These are phyloP conservation scores for Isoetes engelmannii DNA, from an alignment of 83 land plant genomes.

Conservation along the genomic window DNA sequence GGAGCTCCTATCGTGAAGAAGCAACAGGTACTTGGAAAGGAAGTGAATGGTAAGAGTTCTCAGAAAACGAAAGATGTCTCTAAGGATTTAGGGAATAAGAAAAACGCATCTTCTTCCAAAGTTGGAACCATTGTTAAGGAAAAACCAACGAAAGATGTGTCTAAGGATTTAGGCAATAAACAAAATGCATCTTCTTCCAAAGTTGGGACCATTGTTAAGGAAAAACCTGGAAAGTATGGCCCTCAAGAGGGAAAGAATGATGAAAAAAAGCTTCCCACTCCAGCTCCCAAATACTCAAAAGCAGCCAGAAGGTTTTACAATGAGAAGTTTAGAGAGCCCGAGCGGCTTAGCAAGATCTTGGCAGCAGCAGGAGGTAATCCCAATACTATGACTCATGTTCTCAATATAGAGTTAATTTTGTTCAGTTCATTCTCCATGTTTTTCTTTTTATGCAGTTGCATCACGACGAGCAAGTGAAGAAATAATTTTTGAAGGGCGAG, in stretches of 20 bases:
- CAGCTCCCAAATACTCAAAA: conserved; percentile 64
- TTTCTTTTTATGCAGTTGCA: conserved; percentile 52
- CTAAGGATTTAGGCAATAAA: neutral
- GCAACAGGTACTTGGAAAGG: neutral
- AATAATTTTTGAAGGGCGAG: conserved; percentile 75
- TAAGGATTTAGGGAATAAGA: neutral
- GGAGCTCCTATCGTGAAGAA: neutral
- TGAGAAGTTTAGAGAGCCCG: conserved; percentile 57
- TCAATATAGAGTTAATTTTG: neutral
- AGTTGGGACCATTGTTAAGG: neutral
- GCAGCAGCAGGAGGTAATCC: conserved; percentile 88
- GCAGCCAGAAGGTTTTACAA: conserved; percentile 96
- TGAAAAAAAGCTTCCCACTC: conserved; percentile 1
- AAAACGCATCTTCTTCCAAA: neutral
- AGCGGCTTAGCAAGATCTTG: conserved; percentile 73
- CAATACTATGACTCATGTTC: neutral
- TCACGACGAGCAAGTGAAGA: conserved; percentile 93
- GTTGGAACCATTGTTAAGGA: neutral
- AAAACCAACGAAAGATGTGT: neutral
- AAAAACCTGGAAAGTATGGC: too few relatives aligned
- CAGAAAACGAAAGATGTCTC: neutral
- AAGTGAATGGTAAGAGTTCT: neutral
- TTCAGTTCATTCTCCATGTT: neutral
- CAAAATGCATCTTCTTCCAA: neutral
- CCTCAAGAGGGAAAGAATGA: too few relatives aligned